Percentiles rank a stretch among this genome's conserved stretches.
phyloP scores from a whole-genome alignment of 1,139 yeast genomes.

The Sugiyamaella grinbergsii region DNA sequence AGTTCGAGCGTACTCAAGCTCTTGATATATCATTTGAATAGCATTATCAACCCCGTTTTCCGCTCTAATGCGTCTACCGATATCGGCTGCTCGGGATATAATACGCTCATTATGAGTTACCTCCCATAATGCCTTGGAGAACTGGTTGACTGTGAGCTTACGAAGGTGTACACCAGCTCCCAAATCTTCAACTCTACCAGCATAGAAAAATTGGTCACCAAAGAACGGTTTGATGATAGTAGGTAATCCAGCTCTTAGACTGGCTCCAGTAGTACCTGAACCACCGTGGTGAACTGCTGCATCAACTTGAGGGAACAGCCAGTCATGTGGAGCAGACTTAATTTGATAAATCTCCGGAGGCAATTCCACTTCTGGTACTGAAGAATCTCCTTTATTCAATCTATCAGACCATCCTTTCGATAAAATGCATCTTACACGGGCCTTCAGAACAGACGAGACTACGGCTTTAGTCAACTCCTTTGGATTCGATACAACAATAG shows the following conservation, averaged over 20 bases:
- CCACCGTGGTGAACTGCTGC: slow-evolving; percentile 99
- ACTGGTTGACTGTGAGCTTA: slow-evolving; percentile 63
- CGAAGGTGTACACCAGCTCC: slow-evolving; percentile 81
- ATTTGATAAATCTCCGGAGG: slow-evolving; percentile 70
- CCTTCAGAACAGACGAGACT: slow-evolving; percentile 70
- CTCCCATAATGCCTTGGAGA: slow-evolving; percentile 66
- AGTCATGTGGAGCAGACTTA: slow-evolving; percentile 85
- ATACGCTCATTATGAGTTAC: slow-evolving; percentile 69
- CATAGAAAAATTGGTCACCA: slow-evolving; percentile 95
- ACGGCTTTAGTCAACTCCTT: slow-evolving; percentile 74
- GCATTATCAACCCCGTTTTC: slow-evolving; percentile 85
- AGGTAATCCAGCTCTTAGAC: slow-evolving; percentile 82
- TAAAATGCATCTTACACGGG: slow-evolving; percentile 82
- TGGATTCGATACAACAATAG: slow-evolving; percentile 87
- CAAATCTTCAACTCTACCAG: slow-evolving; percentile 79
- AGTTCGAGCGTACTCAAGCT: slow-evolving; percentile 67
- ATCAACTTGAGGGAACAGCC: slow-evolving; percentile 86
- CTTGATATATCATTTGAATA: slow-evolving; percentile 71
- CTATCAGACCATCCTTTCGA: slow-evolving; percentile 97
- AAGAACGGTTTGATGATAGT: slow-evolving; percentile 91
- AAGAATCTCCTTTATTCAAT: slow-evolving; percentile 44
- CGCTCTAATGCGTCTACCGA: slow-evolving; percentile 61
- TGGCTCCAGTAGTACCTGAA: slow-evolving; percentile 95
- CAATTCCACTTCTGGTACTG: slow-evolving; percentile 55
- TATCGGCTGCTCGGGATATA: slow-evolving; percentile 60